Evolutionary conservation across 1,284 basidiomycete genomes (phyloP).

Genomic region (Mycena citricolor): DNA sequence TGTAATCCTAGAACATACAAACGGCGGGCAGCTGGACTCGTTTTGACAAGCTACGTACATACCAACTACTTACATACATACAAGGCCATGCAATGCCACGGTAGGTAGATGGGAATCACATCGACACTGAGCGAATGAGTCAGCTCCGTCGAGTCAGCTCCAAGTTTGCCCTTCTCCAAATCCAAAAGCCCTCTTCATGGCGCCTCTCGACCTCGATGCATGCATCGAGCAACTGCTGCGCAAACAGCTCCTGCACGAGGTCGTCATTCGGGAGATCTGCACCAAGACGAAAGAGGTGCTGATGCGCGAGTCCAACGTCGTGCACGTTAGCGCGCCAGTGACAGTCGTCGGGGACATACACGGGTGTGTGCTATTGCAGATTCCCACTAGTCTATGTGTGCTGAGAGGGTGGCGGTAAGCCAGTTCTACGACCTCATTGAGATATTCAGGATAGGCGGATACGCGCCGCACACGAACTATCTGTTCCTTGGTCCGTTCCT

Average conservation of each 20-base stretch:
- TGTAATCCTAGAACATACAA: no score
- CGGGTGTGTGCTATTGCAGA: constrained; percentile 56
- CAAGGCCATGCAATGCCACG: no score
- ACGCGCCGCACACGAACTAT: constrained; percentile 96
- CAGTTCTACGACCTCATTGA: constrained; percentile 99
- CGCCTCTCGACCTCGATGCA: constrained; percentile 92
- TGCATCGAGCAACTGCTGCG: constrained; percentile 88
- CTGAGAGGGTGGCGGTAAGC: constrained; percentile 48
- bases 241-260: constrained; percentile 92
- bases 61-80: no score
- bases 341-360: constrained; percentile 99
- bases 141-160: constrained; percentile 1
- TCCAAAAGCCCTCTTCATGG: constrained; percentile 68
- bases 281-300: constrained; percentile 98
- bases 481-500: constrained; percentile 83
- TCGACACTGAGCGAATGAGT: no score
- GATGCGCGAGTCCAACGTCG: constrained; percentile 98
- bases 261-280: constrained; percentile 92
- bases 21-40: no score
- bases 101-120: no score
- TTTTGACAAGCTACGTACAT: no score
- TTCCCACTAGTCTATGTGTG: constrained; percentile 21
- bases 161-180: not conserved
- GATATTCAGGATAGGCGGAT: constrained; percentile 98
- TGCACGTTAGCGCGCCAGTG: constrained; percentile 96